Conservation (phyloP, 1,284 basidiomycete genomes). For the Rhodotorula glutinis region DNA sequence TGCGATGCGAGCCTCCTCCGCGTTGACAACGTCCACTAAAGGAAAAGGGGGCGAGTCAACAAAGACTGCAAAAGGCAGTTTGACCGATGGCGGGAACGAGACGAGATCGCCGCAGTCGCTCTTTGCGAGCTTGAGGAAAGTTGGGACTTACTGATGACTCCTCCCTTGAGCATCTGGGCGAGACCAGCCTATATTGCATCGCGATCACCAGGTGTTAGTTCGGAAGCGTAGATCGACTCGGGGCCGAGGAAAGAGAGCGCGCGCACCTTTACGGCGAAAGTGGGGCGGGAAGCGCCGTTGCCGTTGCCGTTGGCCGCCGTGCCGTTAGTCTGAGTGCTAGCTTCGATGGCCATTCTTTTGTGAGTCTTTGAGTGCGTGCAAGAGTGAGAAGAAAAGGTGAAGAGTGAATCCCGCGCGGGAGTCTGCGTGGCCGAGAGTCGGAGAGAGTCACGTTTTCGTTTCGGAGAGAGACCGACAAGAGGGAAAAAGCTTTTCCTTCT, state of each 20-base stretch:
- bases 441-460: too few species aligned
- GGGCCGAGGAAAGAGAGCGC: not conserved
- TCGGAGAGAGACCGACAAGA: too few species aligned
- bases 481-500: not conserved
- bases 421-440: not conserved
- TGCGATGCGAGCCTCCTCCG: conserved; percentile 87
- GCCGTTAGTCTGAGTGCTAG: conserved; percentile 1
- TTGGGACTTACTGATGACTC: conserved; percentile 64
- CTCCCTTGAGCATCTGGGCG: conserved; percentile 92
- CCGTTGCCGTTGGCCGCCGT: conserved; percentile 4
- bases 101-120: too few species aligned
- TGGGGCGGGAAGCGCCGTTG: conserved; percentile 18
- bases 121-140: too few species aligned
- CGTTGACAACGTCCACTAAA: conserved; percentile 59
- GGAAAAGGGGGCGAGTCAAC: not conserved
- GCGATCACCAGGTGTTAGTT: not conserved
- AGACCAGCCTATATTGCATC: conserved; percentile 49
- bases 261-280: conserved; percentile 41
- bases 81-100: conserved; percentile 51
- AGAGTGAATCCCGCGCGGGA: too few species aligned
- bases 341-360: not conserved
- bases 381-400: not conserved
- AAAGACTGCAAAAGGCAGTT: conserved; percentile 56
- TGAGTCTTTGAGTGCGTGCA: not conserved
- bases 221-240: accelerated